Evolutionary conservation across 164 flowering plant genomes (phyloP).

Genomic region (Cinnamomum chago): DNA sequence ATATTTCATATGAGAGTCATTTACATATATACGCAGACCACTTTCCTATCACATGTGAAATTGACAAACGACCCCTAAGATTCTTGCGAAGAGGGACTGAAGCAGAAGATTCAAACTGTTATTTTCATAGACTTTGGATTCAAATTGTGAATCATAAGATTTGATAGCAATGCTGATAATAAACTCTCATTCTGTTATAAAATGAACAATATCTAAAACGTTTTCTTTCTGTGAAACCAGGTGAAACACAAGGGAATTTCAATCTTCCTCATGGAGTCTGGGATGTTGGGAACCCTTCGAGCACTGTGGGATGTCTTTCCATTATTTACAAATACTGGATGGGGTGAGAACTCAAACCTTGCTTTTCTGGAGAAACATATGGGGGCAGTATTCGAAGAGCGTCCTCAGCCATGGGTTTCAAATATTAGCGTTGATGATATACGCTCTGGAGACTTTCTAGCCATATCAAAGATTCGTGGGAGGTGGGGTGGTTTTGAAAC

Average conservation of each 20-base stretch:
- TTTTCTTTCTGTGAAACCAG: constrained; percentile 33
- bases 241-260: constrained; percentile 79
- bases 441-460: constrained; percentile 96
- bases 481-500: constrained; percentile 99
- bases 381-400: constrained; percentile 72
- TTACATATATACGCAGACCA: too few species aligned
- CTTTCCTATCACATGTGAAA: too few species aligned
- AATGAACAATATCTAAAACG: too few species aligned
- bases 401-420: constrained; percentile 90
- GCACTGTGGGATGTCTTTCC: constrained; percentile 98
- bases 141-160: neutral
- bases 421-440: constrained; percentile 66
- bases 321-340: constrained; percentile 79
- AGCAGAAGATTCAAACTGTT: too few species aligned
- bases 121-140: too few species aligned
- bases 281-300: constrained; percentile 88
- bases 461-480: constrained; percentile 91
- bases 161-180: too few species aligned
- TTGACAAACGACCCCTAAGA: too few species aligned
- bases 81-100: too few species aligned
- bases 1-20: too few species aligned
- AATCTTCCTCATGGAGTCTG: constrained; percentile 95
- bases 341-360: constrained; percentile 91
- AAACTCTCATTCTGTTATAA: too few species aligned
- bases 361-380: constrained; percentile 85